Conservation (phyloP, 176 grass and related monocot genomes). For the Carex pumila region DNA sequence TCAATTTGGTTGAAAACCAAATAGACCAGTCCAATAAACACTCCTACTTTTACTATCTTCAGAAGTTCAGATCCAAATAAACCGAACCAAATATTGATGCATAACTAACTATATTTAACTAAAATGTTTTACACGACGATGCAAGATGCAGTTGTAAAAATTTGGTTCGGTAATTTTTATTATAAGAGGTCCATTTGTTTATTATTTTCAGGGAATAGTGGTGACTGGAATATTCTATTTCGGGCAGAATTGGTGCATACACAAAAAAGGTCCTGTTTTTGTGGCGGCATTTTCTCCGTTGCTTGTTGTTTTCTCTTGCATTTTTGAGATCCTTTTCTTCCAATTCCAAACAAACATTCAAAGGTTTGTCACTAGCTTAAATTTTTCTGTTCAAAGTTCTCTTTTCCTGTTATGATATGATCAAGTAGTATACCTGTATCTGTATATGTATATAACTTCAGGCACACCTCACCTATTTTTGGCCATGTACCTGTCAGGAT, state of each 20-base stretch:
- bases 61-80: no score
- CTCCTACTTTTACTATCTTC: no score
- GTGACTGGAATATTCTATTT: conserved; percentile 19
- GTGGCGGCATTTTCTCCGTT: conserved; percentile 26
- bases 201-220: conserved; percentile 20
- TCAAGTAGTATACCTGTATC: not conserved
- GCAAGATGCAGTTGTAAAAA: not conserved
- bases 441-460: not conserved
- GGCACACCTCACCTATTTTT: not conserved
- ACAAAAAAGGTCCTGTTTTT: conserved; percentile 33
- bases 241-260: conserved; percentile 20
- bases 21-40: no score
- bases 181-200: not conserved
- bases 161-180: not conserved
- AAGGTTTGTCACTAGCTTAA: not conserved
- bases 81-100: not conserved
- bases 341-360: not conserved
- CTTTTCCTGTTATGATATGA: not conserved
- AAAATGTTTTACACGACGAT: not conserved
- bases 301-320: conserved; percentile 28
- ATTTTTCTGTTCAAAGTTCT: not conserved
- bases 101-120: not conserved
- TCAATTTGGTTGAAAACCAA: no score
- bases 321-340: conserved; percentile 20
- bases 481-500: not conserved